Conservation (phyloP, 2,329 filamentous ascomycete genomes). For the Colletotrichum tanaceti region DNA sequence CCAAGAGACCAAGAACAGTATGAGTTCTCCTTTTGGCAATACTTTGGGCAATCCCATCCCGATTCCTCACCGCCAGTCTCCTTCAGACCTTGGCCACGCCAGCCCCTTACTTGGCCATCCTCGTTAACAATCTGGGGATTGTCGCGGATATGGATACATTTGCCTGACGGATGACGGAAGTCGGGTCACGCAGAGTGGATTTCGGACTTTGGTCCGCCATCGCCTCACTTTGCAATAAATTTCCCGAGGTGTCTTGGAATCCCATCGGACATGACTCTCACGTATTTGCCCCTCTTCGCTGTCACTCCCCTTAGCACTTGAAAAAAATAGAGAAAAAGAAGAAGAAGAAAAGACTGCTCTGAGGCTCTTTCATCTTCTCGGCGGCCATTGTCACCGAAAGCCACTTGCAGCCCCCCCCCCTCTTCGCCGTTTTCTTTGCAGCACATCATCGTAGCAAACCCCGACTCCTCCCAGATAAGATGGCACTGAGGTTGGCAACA, state of each 20-base stretch:
- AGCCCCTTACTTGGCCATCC: too few species aligned
- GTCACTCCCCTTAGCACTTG: neutral
- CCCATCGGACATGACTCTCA: neutral
- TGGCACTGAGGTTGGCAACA: neutral
- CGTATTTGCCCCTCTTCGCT: neutral
- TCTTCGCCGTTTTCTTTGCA: too few species aligned
- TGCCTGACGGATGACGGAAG: neutral
- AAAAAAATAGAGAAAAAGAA: too few species aligned
- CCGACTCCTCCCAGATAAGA: neutral
- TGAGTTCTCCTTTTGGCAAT: neutral
- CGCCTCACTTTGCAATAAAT: neutral
- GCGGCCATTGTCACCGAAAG: too few species aligned
- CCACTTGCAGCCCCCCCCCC: too few species aligned
- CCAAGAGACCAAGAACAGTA: neutral
- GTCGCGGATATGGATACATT: too few species aligned
- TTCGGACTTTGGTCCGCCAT: neutral
- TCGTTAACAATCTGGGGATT: neutral
- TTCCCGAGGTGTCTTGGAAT: too few species aligned
- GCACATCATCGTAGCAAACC: too few species aligned
- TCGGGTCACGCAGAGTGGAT: neutral
- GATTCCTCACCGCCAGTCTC: slow-evolving; percentile 7
- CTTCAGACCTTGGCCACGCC: neutral
- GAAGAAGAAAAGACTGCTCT: too few species aligned
- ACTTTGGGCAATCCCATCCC: neutral
- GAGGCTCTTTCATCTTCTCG: too few species aligned